Conservation (phyloP, 2,329 filamentous ascomycete species). For the Neofusicoccum cordaticola region DNA sequence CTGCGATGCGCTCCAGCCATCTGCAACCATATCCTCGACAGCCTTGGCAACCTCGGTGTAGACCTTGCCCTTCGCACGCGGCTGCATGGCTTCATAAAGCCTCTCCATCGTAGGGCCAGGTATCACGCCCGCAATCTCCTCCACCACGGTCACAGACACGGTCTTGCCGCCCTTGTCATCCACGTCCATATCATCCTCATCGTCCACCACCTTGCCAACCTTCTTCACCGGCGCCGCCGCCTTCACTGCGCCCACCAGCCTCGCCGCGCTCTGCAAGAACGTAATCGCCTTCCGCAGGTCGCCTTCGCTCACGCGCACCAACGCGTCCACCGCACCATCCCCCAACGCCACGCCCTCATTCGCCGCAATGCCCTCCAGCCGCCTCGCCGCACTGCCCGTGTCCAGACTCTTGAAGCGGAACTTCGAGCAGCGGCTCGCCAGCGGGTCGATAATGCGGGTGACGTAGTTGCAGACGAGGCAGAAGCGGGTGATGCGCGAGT, state of each 20-base stretch:
- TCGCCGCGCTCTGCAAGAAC: constrained; percentile 89
- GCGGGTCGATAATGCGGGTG: constrained; percentile 92
- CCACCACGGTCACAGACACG: constrained; percentile 76
- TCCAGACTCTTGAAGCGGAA: constrained; percentile 97
- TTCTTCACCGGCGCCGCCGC: constrained; percentile 31
- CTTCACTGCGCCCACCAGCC: constrained; percentile 68
- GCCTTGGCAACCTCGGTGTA: constrained; percentile 75
- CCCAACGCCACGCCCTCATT: constrained; percentile 75
- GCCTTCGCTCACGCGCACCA: constrained; percentile 86
- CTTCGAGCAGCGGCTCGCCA: constrained; percentile 91
- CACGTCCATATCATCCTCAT: constrained; percentile 51
- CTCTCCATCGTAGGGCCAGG: constrained; percentile 69
- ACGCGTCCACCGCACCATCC: constrained; percentile 73
- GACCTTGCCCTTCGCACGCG: constrained; percentile 47
- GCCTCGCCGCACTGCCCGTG: constrained; percentile 73
- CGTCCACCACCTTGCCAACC: constrained; percentile 41
- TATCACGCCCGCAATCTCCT: constrained; percentile 96
- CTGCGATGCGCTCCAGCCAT: constrained; percentile 94
- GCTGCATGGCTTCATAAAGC: constrained; percentile 71
- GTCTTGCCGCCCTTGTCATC: constrained; percentile 30
- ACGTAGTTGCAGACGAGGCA: constrained; percentile 99
- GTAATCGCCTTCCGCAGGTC: constrained; percentile 96
- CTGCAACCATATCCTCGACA: constrained; percentile 87
- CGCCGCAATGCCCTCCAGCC: constrained; percentile 78
- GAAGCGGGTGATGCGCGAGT: constrained; percentile 93